phyloP scores from a whole-genome alignment of 345 rosid species.

The Erucastrum elatum region DNA sequence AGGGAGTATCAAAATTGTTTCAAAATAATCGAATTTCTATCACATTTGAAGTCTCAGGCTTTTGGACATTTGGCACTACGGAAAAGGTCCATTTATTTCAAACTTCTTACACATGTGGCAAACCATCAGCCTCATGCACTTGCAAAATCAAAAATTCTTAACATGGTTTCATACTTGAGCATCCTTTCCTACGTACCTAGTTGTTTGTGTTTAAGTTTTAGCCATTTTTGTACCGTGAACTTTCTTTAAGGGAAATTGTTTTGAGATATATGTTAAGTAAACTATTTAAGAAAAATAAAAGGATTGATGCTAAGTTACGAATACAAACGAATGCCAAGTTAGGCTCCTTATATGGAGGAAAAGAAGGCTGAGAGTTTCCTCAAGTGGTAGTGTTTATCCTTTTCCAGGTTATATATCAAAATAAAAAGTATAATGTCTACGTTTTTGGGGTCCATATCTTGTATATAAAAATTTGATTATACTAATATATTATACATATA shows the following conservation, averaged over 20 bases:
- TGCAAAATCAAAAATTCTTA: background rate
- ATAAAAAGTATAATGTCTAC: constrained; percentile 1
- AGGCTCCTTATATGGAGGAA: constrained; percentile 39
- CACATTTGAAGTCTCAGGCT: background rate
- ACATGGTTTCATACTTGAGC: constrained; percentile 1
- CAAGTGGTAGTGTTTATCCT: constrained; percentile 32
- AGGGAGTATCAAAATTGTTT: background rate
- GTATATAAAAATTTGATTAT: too few species aligned
- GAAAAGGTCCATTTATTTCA: constrained; percentile 8
- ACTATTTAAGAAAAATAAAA: constrained; percentile 6
- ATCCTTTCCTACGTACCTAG: constrained; percentile 20
- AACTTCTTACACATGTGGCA: constrained; percentile 24
- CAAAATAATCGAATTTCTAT: background rate
- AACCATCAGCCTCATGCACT: constrained; percentile 15
- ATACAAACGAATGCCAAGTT: constrained; percentile 28
- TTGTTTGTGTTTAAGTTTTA: too few species aligned
- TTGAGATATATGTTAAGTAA: constrained; percentile 6
- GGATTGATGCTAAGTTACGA: constrained; percentile 14
- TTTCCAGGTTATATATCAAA: constrained; percentile 1
- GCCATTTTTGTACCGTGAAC: background rate
- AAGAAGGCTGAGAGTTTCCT: constrained; percentile 18
- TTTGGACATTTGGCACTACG: constrained; percentile 14
- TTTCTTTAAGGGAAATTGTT: background rate
- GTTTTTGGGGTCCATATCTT: constrained; percentile 28
- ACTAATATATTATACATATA: too few species aligned